Conservation (phyloP, 2,329 filamentous ascomycete genomes). For the Colletotrichum salicis region DNA sequence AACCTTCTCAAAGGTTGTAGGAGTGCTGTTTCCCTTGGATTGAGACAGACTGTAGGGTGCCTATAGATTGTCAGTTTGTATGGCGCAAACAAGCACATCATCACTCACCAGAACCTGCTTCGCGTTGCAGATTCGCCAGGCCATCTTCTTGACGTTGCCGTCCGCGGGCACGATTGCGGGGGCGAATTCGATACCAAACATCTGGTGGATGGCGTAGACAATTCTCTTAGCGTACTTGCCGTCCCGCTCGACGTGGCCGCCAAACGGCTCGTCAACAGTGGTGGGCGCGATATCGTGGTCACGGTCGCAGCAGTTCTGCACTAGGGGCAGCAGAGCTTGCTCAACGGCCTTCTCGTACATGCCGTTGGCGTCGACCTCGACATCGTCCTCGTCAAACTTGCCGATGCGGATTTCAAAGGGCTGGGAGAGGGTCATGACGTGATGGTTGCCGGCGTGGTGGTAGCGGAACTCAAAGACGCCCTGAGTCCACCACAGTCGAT, state of each 20-base stretch:
- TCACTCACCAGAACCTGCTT: constrained; percentile 90
- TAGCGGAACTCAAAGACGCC: constrained; percentile 98
- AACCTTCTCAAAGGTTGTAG: constrained; percentile 28
- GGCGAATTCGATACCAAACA: constrained; percentile 97
- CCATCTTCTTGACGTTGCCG: constrained; percentile 87
- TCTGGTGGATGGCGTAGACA: constrained; percentile 93
- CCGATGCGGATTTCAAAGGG: constrained; percentile 91
- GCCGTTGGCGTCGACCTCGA: constrained; percentile 67
- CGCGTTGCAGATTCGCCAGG: constrained; percentile 94
- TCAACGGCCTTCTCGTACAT: constrained; percentile 78
- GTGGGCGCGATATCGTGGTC: constrained; percentile 90
- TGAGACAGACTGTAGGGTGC: constrained; percentile 78
- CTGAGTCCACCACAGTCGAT: constrained; percentile 97
- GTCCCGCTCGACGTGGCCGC: constrained; percentile 84
- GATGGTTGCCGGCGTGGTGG: constrained; percentile 92
- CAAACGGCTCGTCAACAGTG: constrained; percentile 83
- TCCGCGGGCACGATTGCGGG: constrained; percentile 92
- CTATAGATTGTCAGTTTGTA: constrained; percentile 49
- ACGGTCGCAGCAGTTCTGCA: constrained; percentile 92
- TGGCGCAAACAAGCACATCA: too few species aligned
- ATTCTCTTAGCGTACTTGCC: constrained; percentile 89
- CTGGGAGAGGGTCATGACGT: constrained; percentile 91
- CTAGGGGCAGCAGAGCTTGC: constrained; percentile 79
- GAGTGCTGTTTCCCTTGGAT: constrained; percentile 71
- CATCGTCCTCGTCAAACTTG: constrained; percentile 81